Evolutionary conservation across 345 rosid species (phyloP), one percentile per base, ranked within the genome.

Genomic region (Lagerstroemia speciosa): DNA sequence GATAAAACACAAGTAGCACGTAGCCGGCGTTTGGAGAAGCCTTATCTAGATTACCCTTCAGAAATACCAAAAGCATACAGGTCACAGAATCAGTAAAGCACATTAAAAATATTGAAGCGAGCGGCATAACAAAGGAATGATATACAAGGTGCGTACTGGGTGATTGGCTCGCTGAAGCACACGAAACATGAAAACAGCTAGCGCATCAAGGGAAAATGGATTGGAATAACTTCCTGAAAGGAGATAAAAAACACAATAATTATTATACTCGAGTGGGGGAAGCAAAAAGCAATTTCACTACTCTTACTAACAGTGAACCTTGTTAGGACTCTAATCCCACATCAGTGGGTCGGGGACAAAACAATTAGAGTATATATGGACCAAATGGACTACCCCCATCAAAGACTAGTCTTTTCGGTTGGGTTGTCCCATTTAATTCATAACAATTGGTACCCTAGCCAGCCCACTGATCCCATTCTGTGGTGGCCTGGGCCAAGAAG

Each of bases 21-120:
- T 85, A 88, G 52, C 99, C 99, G 68, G 89, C 96, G 77, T 88
- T 94, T 72, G 85, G 78, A 76, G 95, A 86, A 50, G 78, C 78
- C 75, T 86, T 91, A 80, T 94, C 99, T 67, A 94, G 92, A 83
- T 91, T 91, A n/a, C 99, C 99, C 99, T 91, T 75, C 14, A 71
- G 75, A 73, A 70, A 45, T 69, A 57, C 78, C 57, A 78, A 69
- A 66, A 74, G 67, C 43, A 60, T 45, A 67, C 2, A 29, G 29
- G 34, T 61, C 64, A 38, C 24, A n/a, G 60, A 12, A 33, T 78
- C 69, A 73, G 69, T 68, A 71, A 61, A 52, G 40, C 62, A 71
- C 50, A 63, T 32, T 2, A 19, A 61, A 67, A 29, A 16, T 31
- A 73, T 65, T 61, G 6, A 62, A 71, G 70, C 20, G 27, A 62